Percentiles rank a stretch among this genome's conserved stretches.
Conservation (phyloP, 345 rosid genomes). For the Populus pruinosa region DNA sequence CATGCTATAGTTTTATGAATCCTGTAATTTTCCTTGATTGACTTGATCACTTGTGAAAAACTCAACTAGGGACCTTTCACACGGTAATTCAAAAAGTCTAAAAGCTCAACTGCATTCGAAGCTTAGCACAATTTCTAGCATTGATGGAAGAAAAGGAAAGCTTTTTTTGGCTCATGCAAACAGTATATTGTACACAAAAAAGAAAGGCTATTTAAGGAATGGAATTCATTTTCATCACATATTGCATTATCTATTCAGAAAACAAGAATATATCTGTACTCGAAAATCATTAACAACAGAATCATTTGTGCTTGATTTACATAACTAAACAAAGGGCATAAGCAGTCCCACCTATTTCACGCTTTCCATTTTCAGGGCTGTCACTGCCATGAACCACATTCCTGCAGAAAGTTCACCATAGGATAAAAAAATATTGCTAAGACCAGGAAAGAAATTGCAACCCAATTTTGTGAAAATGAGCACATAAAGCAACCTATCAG, state of each 20-base stretch:
- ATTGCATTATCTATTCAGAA: neutral
- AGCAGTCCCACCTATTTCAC: constrained; percentile 65
- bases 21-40: neutral
- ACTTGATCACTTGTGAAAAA: neutral
- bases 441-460: neutral
- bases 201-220: neutral
- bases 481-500: neutral
- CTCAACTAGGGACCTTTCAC: no score
- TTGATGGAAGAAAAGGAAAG: no score
- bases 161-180: neutral
- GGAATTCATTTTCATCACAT: neutral
- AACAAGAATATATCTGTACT: neutral
- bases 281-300: neutral
- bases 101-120: no score
- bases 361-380: constrained; percentile 92
- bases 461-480: neutral
- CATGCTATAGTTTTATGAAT: no score
- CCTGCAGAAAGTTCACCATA: constrained; percentile 45
- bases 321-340: neutral
- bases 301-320: neutral
- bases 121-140: no score
- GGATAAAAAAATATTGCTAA: neutral
- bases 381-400: constrained; percentile 95
- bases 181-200: neutral
- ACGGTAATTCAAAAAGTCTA: no score